Evolutionary conservation across 257 asterid species (phyloP).

Genomic region (Gardenia jasminoides): DNA sequence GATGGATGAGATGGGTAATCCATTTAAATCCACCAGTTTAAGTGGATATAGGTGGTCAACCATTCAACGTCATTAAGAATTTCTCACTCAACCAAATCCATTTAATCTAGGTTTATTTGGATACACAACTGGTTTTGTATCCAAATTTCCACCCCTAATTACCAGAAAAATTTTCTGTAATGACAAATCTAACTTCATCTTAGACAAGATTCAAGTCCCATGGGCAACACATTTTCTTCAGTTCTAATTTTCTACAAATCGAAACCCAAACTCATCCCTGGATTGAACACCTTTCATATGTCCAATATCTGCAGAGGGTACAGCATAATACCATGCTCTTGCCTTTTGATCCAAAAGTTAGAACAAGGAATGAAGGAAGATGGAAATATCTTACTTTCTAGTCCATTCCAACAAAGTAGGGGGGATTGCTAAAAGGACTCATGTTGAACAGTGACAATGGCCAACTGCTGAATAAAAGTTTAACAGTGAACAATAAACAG

Average conservation of each 20-base stretch:
- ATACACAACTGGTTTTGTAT: no score
- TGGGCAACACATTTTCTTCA: background rate
- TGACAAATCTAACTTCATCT: background rate
- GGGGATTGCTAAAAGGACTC: background rate
- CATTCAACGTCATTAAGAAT: no score
- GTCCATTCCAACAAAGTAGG: background rate
- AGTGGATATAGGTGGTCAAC: no score
- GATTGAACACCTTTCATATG: background rate
- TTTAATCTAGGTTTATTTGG: no score
- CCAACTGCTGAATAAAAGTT: background rate
- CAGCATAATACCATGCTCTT: background rate
- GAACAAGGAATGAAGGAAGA: background rate
- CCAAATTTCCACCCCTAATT: no score
- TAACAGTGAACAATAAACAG: background rate
- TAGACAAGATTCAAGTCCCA: background rate
- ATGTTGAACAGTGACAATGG: no score
- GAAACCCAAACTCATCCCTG: constrained; percentile 3
- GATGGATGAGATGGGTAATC: no score
- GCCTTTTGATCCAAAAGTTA: background rate
- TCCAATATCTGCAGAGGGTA: background rate
- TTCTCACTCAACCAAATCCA: no score
- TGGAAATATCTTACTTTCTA: background rate
- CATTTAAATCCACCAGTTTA: no score
- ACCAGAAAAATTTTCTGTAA: no score
- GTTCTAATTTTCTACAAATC: constrained; percentile 1